Evolutionary conservation across 1,284 basidiomycete species (phyloP).

Genomic region (Paramarasmius palmivorus): DNA sequence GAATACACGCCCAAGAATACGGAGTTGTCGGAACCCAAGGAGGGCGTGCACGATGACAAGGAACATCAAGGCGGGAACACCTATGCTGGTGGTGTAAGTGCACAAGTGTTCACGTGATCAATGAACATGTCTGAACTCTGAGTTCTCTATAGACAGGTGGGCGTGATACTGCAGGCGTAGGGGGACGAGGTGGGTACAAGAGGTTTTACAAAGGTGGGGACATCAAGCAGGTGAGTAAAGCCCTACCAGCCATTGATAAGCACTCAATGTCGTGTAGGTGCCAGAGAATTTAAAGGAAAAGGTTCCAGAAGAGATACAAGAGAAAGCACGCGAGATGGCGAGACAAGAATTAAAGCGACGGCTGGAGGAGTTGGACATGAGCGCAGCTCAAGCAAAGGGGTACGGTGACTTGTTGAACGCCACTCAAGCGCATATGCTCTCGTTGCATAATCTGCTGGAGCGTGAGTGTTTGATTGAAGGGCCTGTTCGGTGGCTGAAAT

Average conservation of each 20-base stretch:
- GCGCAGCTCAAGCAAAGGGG: conserved; percentile 49
- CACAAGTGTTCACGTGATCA: background rate
- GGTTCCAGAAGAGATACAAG: conserved; percentile 60
- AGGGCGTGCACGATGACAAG: conserved; percentile 60
- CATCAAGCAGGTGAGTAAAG: conserved; percentile 52
- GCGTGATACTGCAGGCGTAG: conserved; percentile 65
- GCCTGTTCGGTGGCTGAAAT: background rate
- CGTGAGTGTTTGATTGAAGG: conserved; percentile 35
- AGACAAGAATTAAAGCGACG: conserved; percentile 57
- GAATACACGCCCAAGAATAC: conserved; percentile 57
- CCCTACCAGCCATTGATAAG: background rate
- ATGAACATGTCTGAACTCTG: conserved; percentile 4
- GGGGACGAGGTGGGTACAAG: conserved; percentile 65
- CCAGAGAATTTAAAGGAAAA: conserved; percentile 55
- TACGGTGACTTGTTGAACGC: conserved; percentile 53
- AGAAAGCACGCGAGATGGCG: conserved; percentile 66
- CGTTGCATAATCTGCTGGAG: conserved; percentile 59
- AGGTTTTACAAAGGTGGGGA: conserved; percentile 64
- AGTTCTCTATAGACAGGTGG: conserved; percentile 51
- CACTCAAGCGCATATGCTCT: conserved; percentile 59
- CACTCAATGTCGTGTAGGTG: conserved; percentile 32
- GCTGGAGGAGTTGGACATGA: conserved; percentile 65
- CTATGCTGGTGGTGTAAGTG: conserved; percentile 61
- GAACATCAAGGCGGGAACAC: conserved; percentile 61
- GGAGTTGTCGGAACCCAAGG: conserved; percentile 52